phyloP scores from a whole-genome alignment of 257 asterid genomes.

The Salvia splendens region DNA sequence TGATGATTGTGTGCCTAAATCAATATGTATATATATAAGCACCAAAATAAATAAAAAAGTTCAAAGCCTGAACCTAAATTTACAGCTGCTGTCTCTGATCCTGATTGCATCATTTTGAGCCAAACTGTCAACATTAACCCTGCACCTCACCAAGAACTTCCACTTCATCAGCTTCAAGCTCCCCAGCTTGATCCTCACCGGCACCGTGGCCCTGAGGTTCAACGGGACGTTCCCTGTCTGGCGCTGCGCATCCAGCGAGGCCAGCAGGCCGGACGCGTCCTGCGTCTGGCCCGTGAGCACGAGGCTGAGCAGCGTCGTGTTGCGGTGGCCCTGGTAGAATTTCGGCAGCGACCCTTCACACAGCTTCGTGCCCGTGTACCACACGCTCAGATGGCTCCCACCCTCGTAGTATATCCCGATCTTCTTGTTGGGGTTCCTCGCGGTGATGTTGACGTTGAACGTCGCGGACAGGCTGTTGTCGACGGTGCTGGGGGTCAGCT shows the following conservation, averaged over 20 bases:
- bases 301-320: slow-evolving; percentile 65
- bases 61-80: slow-evolving; percentile 74
- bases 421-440: slow-evolving; percentile 79
- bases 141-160: slow-evolving; percentile 88
- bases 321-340: slow-evolving; percentile 94
- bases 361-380: slow-evolving; percentile 56
- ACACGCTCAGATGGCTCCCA: slow-evolving; percentile 73
- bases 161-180: slow-evolving; percentile 74
- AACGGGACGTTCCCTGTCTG: slow-evolving; percentile 70
- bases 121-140: slow-evolving; percentile 61
- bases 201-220: slow-evolving; percentile 62
- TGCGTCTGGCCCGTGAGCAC: slow-evolving; percentile 63
- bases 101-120: slow-evolving; percentile 50
- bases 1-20: neutral
- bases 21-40: neutral
- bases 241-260: slow-evolving; percentile 60
- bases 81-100: slow-evolving; percentile 66
- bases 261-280: slow-evolving; percentile 58
- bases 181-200: slow-evolving; percentile 81
- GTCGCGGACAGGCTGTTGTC: slow-evolving; percentile 69
- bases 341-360: slow-evolving; percentile 81
- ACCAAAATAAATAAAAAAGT: neutral
- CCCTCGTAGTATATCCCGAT: slow-evolving; percentile 80
- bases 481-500: slow-evolving; percentile 40
- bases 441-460: slow-evolving; percentile 68